phyloP scores from a whole-genome alignment of 2,329 filamentous ascomycete species.

The Scedosporium boydii region DNA sequence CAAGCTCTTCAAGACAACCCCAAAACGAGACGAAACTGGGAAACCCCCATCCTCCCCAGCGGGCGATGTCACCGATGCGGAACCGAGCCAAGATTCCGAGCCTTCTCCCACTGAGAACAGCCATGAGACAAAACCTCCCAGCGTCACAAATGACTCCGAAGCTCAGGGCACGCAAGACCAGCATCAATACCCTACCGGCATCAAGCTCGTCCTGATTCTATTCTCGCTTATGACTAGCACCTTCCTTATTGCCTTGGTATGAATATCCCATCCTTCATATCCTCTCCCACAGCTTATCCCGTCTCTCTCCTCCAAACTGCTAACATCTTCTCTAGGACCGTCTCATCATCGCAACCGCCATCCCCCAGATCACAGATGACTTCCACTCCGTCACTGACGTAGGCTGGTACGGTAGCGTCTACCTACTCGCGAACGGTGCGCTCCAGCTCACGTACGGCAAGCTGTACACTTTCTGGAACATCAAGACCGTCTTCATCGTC shows the following conservation, averaged over 20 bases:
- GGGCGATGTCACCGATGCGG: neutral
- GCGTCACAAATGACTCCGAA: neutral
- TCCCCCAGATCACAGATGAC: constrained; percentile 19
- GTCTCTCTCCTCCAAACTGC: neutral
- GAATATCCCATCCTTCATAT: neutral
- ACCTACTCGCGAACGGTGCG: constrained; percentile 18
- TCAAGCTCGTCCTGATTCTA: neutral
- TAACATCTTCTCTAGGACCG: constrained; percentile 17
- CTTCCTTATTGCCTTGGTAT: constrained; percentile 11
- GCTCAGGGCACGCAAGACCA: neutral
- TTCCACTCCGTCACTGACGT: constrained; percentile 19
- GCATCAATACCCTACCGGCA: constrained; percentile 1
- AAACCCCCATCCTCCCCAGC: no score
- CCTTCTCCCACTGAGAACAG: neutral
- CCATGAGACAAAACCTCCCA: neutral
- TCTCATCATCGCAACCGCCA: constrained; percentile 25
- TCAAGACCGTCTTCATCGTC: constrained; percentile 14
- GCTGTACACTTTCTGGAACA: constrained; percentile 17
- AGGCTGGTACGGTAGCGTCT: constrained; percentile 21
- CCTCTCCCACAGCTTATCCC: neutral
- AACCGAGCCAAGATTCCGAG: no score
- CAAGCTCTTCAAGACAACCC: neutral
- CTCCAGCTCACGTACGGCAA: constrained; percentile 22
- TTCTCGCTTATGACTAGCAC: constrained; percentile 6
- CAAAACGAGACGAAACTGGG: no score